Percentiles rank a stretch among this genome's conserved stretches.
phyloP scores from a whole-genome alignment of 2,329 filamentous ascomycete species.

The Penicillium capsulatum region DNA sequence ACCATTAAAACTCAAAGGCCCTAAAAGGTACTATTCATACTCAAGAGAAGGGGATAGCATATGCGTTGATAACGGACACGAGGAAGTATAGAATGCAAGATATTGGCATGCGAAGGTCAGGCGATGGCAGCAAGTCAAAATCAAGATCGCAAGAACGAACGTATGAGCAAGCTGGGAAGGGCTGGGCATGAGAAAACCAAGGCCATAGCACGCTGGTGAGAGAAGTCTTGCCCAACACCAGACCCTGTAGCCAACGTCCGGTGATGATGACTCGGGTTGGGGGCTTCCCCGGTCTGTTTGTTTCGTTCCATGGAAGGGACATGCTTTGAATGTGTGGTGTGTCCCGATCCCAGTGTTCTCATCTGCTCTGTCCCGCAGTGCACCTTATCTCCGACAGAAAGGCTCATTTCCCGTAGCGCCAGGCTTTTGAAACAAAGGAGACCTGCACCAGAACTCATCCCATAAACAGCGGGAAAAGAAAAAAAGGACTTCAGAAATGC shows the following conservation, averaged over 20 bases:
- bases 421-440: slow-evolving; percentile 29
- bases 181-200: background rate
- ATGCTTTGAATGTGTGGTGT: slow-evolving; percentile 1
- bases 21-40: too few species aligned
- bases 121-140: slow-evolving; percentile 1
- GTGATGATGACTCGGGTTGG: too few species aligned
- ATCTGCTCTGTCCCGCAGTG: slow-evolving; percentile 22
- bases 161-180: slow-evolving; percentile 7
- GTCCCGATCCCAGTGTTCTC: slow-evolving; percentile 2
- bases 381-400: slow-evolving; percentile 8
- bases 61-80: too few species aligned
- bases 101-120: background rate
- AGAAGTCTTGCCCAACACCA: background rate
- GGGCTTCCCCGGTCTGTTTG: too few species aligned
- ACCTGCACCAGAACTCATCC: slow-evolving; percentile 7
- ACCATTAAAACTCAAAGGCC: too few species aligned
- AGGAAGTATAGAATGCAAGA: slow-evolving; percentile 5
- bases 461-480: too few species aligned
- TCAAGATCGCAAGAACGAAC: slow-evolving; percentile 8
- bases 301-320: too few species aligned
- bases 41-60: too few species aligned
- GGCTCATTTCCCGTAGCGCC: slow-evolving; percentile 30
- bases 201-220: too few species aligned
- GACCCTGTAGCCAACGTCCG: too few species aligned
- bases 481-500: slow-evolving; percentile 2